phyloP scores from a whole-genome alignment of 2,329 filamentous ascomycete species.

The Xylaria multiplex region DNA sequence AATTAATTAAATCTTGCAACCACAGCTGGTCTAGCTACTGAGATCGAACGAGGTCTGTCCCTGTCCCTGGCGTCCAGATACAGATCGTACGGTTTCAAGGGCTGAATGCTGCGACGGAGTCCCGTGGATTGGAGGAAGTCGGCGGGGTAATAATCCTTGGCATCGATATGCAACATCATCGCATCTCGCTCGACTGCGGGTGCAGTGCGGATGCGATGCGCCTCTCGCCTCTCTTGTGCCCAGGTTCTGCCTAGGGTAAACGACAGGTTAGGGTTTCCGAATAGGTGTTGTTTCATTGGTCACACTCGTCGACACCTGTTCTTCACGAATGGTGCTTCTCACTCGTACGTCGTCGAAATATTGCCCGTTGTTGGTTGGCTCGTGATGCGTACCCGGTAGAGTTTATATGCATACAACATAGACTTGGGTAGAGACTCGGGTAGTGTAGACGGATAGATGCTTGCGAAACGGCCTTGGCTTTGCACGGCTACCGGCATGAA shows the following conservation, averaged over 20 bases:
- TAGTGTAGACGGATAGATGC: constrained; percentile 1
- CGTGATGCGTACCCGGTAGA: constrained; percentile 6
- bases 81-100: constrained; percentile 33
- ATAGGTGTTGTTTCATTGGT: constrained; percentile 8
- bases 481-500: constrained; percentile 17
- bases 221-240: background rate
- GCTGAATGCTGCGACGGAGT: constrained; percentile 21
- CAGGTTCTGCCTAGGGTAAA: background rate
- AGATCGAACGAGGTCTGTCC: constrained; percentile 27
- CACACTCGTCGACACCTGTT: constrained; percentile 6
- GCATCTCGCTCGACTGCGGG: constrained; percentile 21
- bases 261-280: background rate
- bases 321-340: constrained; percentile 29
- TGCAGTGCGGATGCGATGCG: constrained; percentile 19
- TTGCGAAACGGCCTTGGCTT: constrained; percentile 4
- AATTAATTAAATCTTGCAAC: background rate
- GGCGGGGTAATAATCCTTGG: constrained; percentile 28
- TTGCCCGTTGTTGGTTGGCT: constrained; percentile 21
- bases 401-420: background rate
- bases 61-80: constrained; percentile 5
- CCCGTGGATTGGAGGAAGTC: constrained; percentile 16
- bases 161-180: constrained; percentile 11
- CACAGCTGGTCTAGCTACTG: background rate
- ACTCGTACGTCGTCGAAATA: constrained; percentile 22
- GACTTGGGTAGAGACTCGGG: constrained; percentile 1